phyloP scores from a whole-genome alignment of 1,284 basidiomycete species.

The Schizopora paradoxa region DNA sequence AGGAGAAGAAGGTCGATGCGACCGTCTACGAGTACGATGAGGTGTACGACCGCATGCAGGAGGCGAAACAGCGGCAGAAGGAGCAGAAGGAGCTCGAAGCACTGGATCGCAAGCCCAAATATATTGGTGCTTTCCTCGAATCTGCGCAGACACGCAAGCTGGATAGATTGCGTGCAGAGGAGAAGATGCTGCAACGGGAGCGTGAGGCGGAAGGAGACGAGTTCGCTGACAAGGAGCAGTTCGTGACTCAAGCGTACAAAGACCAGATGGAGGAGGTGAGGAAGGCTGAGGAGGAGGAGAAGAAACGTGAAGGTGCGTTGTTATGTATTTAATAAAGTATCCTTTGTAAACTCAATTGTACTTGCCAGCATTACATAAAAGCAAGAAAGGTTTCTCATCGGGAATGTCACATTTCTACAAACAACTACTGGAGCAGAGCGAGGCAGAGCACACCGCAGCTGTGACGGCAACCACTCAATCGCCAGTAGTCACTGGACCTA shows the following conservation, averaged over 20 bases:
- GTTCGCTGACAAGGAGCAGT: slow-evolving; percentile 92
- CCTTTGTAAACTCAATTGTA: neutral
- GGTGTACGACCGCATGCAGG: slow-evolving; percentile 95
- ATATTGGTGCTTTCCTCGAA: slow-evolving; percentile 79
- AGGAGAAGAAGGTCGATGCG: slow-evolving; percentile 75
- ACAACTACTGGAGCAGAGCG: slow-evolving; percentile 75
- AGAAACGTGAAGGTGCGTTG: slow-evolving; percentile 71
- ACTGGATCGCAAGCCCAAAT: slow-evolving; percentile 87
- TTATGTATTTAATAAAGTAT: neutral
- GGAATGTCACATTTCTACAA: slow-evolving; percentile 89
- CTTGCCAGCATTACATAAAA: slow-evolving; percentile 39
- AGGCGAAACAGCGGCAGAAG: slow-evolving; percentile 71
- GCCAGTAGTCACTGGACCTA: slow-evolving; percentile 36
- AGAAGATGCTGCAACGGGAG: slow-evolving; percentile 95
- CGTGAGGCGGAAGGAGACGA: slow-evolving; percentile 91
- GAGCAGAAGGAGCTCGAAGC: slow-evolving; percentile 67
- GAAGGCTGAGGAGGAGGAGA: slow-evolving; percentile 88
- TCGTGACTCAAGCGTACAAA: slow-evolving; percentile 97
- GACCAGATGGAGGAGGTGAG: slow-evolving; percentile 93
- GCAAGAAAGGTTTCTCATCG: slow-evolving; percentile 45
- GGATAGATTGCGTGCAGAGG: slow-evolving; percentile 92
- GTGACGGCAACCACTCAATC: slow-evolving; percentile 59
- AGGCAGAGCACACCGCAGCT: slow-evolving; percentile 78
- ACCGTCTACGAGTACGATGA: slow-evolving; percentile 95
- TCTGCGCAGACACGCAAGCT: slow-evolving; percentile 84